Evolutionary conservation across 352 stramenopile genomes (phyloP).

Genomic region (Pilasporangium apinafurcum): DNA sequence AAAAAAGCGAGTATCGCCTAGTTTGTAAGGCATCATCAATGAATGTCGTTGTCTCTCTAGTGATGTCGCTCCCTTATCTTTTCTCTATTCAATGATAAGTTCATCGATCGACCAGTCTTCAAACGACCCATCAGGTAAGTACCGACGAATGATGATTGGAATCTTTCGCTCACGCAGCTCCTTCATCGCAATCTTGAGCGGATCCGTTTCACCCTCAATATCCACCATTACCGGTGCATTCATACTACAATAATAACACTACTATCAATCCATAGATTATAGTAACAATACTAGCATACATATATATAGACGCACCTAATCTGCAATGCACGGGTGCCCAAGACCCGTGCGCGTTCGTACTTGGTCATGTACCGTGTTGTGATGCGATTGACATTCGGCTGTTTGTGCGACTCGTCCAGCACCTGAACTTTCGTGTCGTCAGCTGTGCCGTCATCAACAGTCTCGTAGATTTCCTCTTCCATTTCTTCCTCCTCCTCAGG

Average conservation of each 20-base stretch:
- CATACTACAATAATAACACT: conserved; percentile 56
- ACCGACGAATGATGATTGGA: conserved; percentile 98
- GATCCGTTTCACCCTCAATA: conserved; percentile 98
- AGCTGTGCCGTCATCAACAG: conserved; percentile 33
- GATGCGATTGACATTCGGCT: conserved; percentile 87
- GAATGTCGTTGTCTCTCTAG: conserved; percentile 3
- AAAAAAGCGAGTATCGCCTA: too few relatives aligned
- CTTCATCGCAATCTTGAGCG: conserved; percentile 99
- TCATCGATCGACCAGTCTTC: conserved; percentile 99
- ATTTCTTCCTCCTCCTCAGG: conserved; percentile 78
- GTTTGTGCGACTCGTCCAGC: conserved; percentile 81
- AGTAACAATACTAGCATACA: background rate
- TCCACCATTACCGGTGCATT: conserved; percentile 95
- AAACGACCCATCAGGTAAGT: conserved; percentile 98
- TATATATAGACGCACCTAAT: conserved; percentile 77
- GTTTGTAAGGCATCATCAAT: too few relatives aligned
- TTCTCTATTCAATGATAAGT: conserved; percentile 96
- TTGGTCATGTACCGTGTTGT: conserved; percentile 99
- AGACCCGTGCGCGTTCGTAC: conserved; percentile 97
- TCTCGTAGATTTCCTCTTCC: conserved; percentile 68
- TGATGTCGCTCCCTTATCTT: background rate
- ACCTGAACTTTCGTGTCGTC: conserved; percentile 70
- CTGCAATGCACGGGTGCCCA: conserved; percentile 97
- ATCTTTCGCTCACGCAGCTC: conserved; percentile 99
- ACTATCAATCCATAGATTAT: background rate